These are phyloP conservation scores for Cryptosporidium canis DNA, from an alignment of 169 alveolate species.

Conservation along the genomic window DNA sequence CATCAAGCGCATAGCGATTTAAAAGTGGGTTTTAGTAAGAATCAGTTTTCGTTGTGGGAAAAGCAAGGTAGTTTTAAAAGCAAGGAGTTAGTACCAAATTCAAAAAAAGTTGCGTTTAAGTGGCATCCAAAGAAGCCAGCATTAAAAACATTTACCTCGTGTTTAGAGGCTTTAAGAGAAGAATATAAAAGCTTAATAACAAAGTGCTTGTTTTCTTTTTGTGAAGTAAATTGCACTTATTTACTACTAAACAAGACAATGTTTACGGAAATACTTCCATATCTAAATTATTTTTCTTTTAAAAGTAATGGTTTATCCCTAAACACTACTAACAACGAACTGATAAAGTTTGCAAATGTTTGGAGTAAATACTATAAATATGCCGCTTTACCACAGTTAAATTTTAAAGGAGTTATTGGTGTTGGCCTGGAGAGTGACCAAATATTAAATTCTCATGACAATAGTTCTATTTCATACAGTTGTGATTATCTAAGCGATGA, in stretches of 20 bases:
- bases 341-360: neutral
- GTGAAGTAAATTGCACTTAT: neutral
- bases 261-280: slow-evolving; percentile 37
- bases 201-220: neutral
- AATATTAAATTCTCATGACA: neutral
- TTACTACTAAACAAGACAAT: neutral
- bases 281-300: neutral
- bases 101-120: slow-evolving; percentile 13
- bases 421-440: neutral
- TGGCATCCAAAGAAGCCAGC: slow-evolving; percentile 60
- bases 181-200: neutral
- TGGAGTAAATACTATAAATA: slow-evolving; percentile 32
- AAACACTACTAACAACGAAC: neutral
- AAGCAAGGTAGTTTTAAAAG: neutral
- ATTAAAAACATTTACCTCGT: neutral
- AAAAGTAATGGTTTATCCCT: neutral
- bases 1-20: neutral
- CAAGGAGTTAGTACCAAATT: neutral
- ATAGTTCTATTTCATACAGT: neutral
- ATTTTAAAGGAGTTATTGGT: neutral
- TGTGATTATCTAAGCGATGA: slow-evolving; percentile 59
- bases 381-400: neutral
- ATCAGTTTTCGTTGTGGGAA: neutral
- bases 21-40: slow-evolving; percentile 19
- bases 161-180: slow-evolving; percentile 12